Percentiles rank a stretch among this genome's conserved stretches.
These are phyloP conservation scores for Kluyveromyces sp. DNA, from an alignment of 1,139 yeast genomes.

Conservation along the genomic window DNA sequence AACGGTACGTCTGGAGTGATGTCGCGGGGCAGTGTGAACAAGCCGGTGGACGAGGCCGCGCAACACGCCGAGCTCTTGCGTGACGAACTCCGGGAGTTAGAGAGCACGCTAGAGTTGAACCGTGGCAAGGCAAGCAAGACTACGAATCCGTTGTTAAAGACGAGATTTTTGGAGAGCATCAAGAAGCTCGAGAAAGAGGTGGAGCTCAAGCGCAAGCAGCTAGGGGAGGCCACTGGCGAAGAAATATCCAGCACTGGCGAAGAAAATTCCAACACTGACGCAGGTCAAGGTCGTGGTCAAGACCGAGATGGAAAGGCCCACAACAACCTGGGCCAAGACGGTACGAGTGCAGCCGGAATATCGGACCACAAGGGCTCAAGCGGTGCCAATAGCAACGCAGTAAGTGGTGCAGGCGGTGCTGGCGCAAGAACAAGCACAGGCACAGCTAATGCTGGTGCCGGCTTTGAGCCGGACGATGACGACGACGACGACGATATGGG, in stretches of 20 bases:
- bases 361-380: not conserved
- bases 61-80: constrained; percentile 72
- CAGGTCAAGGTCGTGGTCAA: constrained; percentile 6
- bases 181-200: constrained; percentile 73
- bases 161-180: constrained; percentile 78
- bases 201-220: constrained; percentile 71
- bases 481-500: constrained; percentile 24
- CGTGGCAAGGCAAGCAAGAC: constrained; percentile 68
- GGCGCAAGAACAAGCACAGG: not conserved
- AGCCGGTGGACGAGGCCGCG: constrained; percentile 31
- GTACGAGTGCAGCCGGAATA: not conserved
- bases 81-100: constrained; percentile 82
- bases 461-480: constrained; percentile 27
- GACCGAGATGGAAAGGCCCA: too few species aligned
- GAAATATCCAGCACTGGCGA: too few species aligned
- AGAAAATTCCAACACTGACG: constrained; percentile 14
- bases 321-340: too few species aligned
- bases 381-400: not conserved
- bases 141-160: constrained; percentile 79
- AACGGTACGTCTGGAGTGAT: not conserved
- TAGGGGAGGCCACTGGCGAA: constrained; percentile 33
- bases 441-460: constrained; percentile 13
- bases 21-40: constrained; percentile 9
- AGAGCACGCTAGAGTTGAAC: constrained; percentile 69
- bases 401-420: not conserved